phyloP scores from a whole-genome alignment of 768 basidiomycete genomes.

The Boletus vermiculosoides region DNA sequence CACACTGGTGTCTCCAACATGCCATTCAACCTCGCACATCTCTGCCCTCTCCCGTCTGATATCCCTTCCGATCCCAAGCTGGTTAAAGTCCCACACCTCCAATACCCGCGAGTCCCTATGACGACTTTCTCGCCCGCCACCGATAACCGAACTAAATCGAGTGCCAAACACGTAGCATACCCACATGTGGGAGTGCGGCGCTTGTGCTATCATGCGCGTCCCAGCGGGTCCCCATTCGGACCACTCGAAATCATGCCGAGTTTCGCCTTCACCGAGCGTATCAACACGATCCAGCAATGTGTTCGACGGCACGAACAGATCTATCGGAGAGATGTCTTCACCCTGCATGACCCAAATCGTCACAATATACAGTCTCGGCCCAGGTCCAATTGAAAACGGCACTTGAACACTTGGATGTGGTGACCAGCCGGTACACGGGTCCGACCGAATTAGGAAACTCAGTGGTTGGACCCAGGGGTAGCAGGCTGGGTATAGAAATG shows the following conservation, averaged over 20 bases:
- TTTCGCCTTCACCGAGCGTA: constrained; percentile 13
- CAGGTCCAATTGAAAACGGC: constrained; percentile 47
- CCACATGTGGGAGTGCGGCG: constrained; percentile 46
- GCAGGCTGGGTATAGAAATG: constrained; percentile 44
- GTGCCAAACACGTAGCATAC: constrained; percentile 58
- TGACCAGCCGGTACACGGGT: constrained; percentile 50
- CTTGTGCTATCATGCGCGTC: constrained; percentile 42
- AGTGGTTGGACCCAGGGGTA: constrained; percentile 26
- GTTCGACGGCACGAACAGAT: constrained; percentile 44
- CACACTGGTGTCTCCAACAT: constrained; percentile 28
- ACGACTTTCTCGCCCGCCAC: constrained; percentile 13
- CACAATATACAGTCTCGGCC: constrained; percentile 47
- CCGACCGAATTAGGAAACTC: constrained; percentile 48
- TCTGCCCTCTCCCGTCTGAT: constrained; percentile 2
- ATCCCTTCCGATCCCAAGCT: constrained; percentile 36
- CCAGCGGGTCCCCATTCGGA: constrained; percentile 50
- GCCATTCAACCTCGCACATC: constrained; percentile 19
- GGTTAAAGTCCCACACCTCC: constrained; percentile 55
- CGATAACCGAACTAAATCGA: constrained; percentile 37
- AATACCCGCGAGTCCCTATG: constrained; percentile 20
- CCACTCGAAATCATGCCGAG: constrained; percentile 40
- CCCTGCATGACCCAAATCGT: constrained; percentile 40
- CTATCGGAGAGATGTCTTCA: constrained; percentile 30
- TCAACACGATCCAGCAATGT: constrained; percentile 34
- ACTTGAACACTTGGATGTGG: constrained; percentile 34